Evolutionary conservation across 768 basidiomycete species (phyloP).

Genomic region (Termitomyces sp.): DNA sequence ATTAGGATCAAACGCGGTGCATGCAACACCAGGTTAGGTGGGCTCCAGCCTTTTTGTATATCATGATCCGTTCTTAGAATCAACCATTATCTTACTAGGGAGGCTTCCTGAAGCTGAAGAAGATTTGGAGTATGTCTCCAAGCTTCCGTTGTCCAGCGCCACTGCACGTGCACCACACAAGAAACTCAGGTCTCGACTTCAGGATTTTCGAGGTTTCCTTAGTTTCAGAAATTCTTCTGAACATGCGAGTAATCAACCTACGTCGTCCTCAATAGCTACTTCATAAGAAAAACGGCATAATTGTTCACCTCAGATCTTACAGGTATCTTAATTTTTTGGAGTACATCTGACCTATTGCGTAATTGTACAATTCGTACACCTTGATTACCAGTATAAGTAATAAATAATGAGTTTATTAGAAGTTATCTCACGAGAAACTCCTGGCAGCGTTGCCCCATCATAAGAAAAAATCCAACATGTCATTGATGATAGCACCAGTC

Average conservation of each 20-base stretch:
- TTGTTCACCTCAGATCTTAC: background rate
- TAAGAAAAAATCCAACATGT: too few relatives aligned
- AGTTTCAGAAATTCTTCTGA: background rate
- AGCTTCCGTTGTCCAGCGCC: background rate
- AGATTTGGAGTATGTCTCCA: background rate
- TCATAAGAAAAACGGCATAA: too few relatives aligned
- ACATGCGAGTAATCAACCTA: background rate
- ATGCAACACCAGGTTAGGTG: background rate
- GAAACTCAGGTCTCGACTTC: background rate
- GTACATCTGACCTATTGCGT: background rate
- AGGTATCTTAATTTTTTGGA: background rate
- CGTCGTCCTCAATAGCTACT: background rate
- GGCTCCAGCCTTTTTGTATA: background rate
- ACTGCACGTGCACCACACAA: background rate
- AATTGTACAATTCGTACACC: background rate
- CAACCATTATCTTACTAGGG: background rate
- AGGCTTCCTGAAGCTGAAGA: conserved; percentile 1
- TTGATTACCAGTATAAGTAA: background rate
- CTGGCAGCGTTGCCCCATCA: background rate
- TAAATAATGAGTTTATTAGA: too few relatives aligned
- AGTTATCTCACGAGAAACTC: background rate
- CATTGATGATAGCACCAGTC: background rate
- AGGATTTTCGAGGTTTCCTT: background rate
- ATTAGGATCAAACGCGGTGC: background rate
- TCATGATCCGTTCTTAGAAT: background rate